phyloP scores from a whole-genome alignment of 2,329 filamentous ascomycete genomes.

The Penicillium fuscoglaucum region DNA sequence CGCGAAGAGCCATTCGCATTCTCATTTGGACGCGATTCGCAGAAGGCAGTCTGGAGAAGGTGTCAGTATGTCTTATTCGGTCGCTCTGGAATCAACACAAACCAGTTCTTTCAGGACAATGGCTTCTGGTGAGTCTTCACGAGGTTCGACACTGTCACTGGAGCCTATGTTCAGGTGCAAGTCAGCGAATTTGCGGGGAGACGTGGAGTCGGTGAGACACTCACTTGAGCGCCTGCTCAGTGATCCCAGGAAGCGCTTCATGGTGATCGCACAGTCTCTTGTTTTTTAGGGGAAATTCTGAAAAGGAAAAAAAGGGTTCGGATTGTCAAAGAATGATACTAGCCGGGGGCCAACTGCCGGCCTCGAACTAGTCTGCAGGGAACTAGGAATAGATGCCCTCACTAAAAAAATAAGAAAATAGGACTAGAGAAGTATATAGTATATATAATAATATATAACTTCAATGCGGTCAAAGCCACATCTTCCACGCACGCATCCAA shows the following conservation, averaged over 20 bases:
- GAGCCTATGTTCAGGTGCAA: conserved; percentile 22
- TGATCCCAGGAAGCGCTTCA: conserved; percentile 42
- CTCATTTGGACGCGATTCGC: conserved; percentile 61
- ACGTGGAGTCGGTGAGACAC: conserved; percentile 13
- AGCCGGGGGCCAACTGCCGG: neutral
- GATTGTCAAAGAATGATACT: conserved; percentile 3
- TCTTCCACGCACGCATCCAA: conserved; percentile 8
- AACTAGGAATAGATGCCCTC: neutral
- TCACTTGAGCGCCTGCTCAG: conserved; percentile 36
- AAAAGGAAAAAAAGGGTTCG: neutral
- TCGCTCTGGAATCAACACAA: conserved; percentile 16
- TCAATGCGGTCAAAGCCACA: conserved; percentile 5
- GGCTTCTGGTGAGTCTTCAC: conserved; percentile 43
- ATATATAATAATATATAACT: neutral
- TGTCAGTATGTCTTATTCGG: conserved; percentile 8
- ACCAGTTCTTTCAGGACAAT: conserved; percentile 45
- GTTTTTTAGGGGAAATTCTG: neutral
- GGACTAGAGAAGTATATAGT: neutral
- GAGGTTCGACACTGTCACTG: conserved; percentile 24
- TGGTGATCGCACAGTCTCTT: conserved; percentile 14
- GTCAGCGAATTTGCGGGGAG: conserved; percentile 10
- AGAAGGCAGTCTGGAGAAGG: conserved; percentile 68
- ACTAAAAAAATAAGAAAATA: neutral
- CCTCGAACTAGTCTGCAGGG: conserved; percentile 1
- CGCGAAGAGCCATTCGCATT: conserved; percentile 47